Evolutionary conservation across 2,329 filamentous ascomycete species (phyloP), one percentile per base, ranked within the genome.

Genomic region (Beauveria sp.): DNA sequence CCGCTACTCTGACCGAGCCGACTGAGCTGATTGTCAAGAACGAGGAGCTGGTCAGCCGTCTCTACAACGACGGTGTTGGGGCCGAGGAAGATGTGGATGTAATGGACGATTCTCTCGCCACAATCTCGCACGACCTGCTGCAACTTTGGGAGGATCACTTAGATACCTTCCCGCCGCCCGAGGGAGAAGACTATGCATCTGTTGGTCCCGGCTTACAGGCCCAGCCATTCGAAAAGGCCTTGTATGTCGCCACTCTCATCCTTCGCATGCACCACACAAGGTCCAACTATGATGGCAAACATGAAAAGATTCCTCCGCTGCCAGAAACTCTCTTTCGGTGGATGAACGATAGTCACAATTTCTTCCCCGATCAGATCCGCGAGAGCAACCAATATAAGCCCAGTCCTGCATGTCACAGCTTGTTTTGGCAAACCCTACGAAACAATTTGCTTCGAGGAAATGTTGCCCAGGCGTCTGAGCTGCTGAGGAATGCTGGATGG

Each of bases 361-460:
- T 88, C 28, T 89, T 89, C 67, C 81, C 82, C 2, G 81, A 85
- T 57, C 88, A 93, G 68, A 77, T 89, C 26, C 78, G 85, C 43
- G 79, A 86, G 4, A 81, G 97, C 26, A 77, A 83, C 64, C 79
- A 80, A 30, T 76, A 86, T 66, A 80, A 81, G 51, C 89, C 90
- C 1, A 89, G 89, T 63, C 90, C 92, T 24, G 88, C 91, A 2
- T 85, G 86, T 49, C 90, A 95, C 68, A 78, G 81, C 28, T 79
- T 89, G 42, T 98, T 91, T 74, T 98, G 93, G 93, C 90, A 93
- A 70, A 86, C 86, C 1, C 78, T 96, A n/a, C 89, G 88, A 67
- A 84, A 85, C 60, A 80, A 86, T 16, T 79, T 93, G 24, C 78
- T 96, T 28, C 88, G 92, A 52, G 93, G 93, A 47, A 87, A 88